phyloP scores from a whole-genome alignment of 2,329 filamentous ascomycete species.

The Sporothrix luriei region DNA sequence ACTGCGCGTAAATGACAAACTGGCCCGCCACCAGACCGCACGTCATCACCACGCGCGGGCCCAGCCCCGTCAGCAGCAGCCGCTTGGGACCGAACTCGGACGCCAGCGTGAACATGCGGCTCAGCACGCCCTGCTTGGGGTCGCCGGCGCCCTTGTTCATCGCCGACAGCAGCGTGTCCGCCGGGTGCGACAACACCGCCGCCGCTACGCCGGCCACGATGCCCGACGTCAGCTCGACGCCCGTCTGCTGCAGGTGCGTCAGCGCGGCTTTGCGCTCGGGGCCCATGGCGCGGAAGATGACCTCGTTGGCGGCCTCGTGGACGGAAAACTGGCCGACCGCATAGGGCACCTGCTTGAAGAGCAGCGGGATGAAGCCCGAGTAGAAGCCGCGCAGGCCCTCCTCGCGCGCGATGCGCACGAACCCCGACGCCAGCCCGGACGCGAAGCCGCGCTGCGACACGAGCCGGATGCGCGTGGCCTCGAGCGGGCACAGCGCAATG shows the following conservation, averaged over 20 bases:
- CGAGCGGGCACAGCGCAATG: slow-evolving; percentile 84
- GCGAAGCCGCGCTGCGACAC: slow-evolving; percentile 82
- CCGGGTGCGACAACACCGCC: slow-evolving; percentile 85
- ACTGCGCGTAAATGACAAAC: slow-evolving; percentile 60
- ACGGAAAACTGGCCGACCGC: slow-evolving; percentile 94
- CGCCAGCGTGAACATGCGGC: slow-evolving; percentile 56
- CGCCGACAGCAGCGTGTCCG: slow-evolving; percentile 64
- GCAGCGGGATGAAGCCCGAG: slow-evolving; percentile 83
- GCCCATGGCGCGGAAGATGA: slow-evolving; percentile 71
- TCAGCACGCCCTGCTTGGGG: slow-evolving; percentile 51
- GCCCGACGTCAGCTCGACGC: slow-evolving; percentile 83
- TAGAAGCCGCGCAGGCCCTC: slow-evolving; percentile 86
- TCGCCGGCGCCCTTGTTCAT: slow-evolving; percentile 60
- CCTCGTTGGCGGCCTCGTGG: slow-evolving; percentile 83
- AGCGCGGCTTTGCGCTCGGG: slow-evolving; percentile 66
- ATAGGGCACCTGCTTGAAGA: slow-evolving; percentile 90
- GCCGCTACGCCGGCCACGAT: slow-evolving; percentile 86
- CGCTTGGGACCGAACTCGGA: slow-evolving; percentile 55
- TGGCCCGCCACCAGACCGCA: slow-evolving; percentile 56
- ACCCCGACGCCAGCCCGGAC: slow-evolving; percentile 69
- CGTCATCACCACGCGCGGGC: slow-evolving; percentile 57
- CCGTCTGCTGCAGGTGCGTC: slow-evolving; percentile 72
- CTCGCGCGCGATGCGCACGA: slow-evolving; percentile 71
- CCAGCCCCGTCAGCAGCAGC: slow-evolving; percentile 52
- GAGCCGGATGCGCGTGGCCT: slow-evolving; percentile 77